A percentile compares a stretch with the other conserved stretches of the same genome.
Conservation (phyloP, 306 rosid species). For the Coriaria nepalensis region DNA sequence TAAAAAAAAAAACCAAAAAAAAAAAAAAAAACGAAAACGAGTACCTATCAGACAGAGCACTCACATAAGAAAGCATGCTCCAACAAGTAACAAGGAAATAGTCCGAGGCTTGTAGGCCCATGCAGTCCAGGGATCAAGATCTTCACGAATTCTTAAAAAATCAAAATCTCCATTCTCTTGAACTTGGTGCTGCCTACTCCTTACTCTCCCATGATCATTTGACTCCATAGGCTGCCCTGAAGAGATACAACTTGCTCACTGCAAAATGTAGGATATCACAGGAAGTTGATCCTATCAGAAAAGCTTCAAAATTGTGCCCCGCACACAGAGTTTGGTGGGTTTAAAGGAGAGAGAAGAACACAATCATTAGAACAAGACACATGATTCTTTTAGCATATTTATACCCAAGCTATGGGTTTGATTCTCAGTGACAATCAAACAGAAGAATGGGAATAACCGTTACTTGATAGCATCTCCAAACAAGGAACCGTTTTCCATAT, state of each 20-base stretch:
- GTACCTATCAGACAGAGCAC: conserved; percentile 22
- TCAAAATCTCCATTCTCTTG: conserved; percentile 55
- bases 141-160: conserved; percentile 40
- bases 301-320: too few relatives aligned
- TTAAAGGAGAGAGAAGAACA: too few relatives aligned
- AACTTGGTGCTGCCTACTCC: conserved; percentile 30
- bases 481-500: too few relatives aligned
- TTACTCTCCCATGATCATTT: conserved; percentile 48
- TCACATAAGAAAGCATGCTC: conserved; percentile 97
- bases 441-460: too few relatives aligned
- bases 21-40: conserved; percentile 7
- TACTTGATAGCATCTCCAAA: too few relatives aligned
- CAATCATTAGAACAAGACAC: too few relatives aligned
- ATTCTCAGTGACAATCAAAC: too few relatives aligned
- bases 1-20: conserved; percentile 1
- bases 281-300: too few relatives aligned
- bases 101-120: conserved; percentile 99
- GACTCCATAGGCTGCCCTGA: conserved; percentile 41
- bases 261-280: conserved; percentile 20
- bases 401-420: too few relatives aligned
- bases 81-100: conserved; percentile 73
- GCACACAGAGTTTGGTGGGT: too few relatives aligned
- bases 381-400: too few relatives aligned
- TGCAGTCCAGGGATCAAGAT: conserved; percentile 97
- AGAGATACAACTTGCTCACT: conserved; percentile 30